Conservation (phyloP, 345 rosid species). For the Gossypium thurberi region DNA sequence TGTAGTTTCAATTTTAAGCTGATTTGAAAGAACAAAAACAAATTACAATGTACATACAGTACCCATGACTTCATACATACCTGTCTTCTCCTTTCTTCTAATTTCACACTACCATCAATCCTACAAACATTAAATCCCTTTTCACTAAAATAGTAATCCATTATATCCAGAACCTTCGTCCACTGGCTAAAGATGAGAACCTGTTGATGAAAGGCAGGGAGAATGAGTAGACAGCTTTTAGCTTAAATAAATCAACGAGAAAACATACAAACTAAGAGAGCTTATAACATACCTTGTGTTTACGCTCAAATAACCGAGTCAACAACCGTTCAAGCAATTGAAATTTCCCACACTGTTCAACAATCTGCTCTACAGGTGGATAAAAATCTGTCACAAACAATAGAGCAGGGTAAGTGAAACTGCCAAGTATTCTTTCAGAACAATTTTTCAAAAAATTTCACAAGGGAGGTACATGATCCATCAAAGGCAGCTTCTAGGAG, state of each 20-base stretch:
- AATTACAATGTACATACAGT: background rate
- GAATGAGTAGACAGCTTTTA: slow-evolving; percentile 17
- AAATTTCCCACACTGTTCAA: slow-evolving; percentile 90
- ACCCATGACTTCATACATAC: slow-evolving; percentile 25
- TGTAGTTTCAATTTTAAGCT: background rate
- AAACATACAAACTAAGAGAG: background rate
- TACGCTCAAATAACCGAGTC: slow-evolving; percentile 48
- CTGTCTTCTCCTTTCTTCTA: slow-evolving; percentile 85
- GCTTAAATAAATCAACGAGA: slow-evolving; percentile 6
- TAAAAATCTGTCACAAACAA: slow-evolving; percentile 43
- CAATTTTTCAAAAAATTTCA: background rate
- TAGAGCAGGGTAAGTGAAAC: slow-evolving; percentile 9
- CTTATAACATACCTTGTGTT: slow-evolving; percentile 63
- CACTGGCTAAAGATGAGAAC: slow-evolving; percentile 84
- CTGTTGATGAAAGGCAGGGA: slow-evolving; percentile 32
- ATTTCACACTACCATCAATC: slow-evolving; percentile 76
- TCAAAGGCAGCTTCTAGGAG: slow-evolving; percentile 58
- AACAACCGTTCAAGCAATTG: slow-evolving; percentile 68
- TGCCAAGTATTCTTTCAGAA: background rate
- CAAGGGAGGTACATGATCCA: slow-evolving; percentile 56
- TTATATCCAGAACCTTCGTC: slow-evolving; percentile 83
- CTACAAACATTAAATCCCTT: slow-evolving; percentile 84
- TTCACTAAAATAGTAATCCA: slow-evolving; percentile 92
- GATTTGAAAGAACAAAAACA: background rate
- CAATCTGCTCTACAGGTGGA: slow-evolving; percentile 77